Evolutionary conservation across 2,329 filamentous ascomycete species (phyloP), one percentile per base, ranked within the genome.

Genomic region (Orbilia ellipsospora): DNA sequence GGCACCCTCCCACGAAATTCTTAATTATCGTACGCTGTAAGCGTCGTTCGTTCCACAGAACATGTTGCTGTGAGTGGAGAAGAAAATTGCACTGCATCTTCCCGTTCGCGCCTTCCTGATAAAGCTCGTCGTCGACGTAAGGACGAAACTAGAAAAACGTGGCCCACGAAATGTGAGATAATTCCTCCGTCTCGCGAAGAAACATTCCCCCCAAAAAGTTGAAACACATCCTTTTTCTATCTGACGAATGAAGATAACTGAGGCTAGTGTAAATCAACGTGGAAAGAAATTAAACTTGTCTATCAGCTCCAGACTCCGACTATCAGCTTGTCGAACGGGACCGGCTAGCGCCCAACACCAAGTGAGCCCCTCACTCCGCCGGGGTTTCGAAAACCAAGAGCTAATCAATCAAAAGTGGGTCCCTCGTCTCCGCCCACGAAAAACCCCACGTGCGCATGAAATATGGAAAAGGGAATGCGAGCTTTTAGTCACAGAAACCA

Each of bases 71-170:
- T 6, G 44, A 48, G 16, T 48, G 44, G 13, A n/a, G 44, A 48
- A 48, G 16, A 18, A 18, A 5, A 18, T 10, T 15, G 50, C 59
- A 73, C 50, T 67, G 70, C 70, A 64, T 40, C 63, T 36, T 68
- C 63, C 70, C 70, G 70, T 67, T 74, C 63, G 60, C 69, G 69
- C 69, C 70, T 74, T 74, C 70, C 70, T 74, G 50, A 74, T 74
- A 57, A 57, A 68, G 70, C 50, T 52, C 63, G 45, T 62, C 61
- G 40, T 66, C 23, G 69, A 36, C 70, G 44, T 63, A 59, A 56
- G 15, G 18, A 36, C 52, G 15, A n/a, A n/a, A 42, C 36, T 10
- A 20, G 20, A 20, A 60, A 73, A 73, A 73, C 42, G 70, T 74
- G 70, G 57, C 28, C 31, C n/a, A 44, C 52, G 48, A 42, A n/a